Conservation (phyloP, 345 rosid genomes). For the Lepidium aucheri region DNA sequence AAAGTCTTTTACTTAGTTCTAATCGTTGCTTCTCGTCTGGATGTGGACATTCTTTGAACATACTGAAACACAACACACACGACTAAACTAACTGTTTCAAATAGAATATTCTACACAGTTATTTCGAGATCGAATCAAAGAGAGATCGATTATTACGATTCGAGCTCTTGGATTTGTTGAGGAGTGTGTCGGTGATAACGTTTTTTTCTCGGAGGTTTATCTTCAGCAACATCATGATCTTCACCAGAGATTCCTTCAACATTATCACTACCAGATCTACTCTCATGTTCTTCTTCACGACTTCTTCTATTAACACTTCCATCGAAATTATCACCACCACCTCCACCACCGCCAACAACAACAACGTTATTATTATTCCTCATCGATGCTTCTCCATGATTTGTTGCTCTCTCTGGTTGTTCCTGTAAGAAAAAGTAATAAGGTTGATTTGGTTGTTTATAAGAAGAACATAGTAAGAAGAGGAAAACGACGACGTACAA, state of each 20-base stretch:
- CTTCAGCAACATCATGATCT: slow-evolving; percentile 84
- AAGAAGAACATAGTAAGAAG: background rate
- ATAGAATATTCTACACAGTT: too few relatives aligned
- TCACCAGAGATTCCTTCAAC: slow-evolving; percentile 93
- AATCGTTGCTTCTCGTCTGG: slow-evolving; percentile 91
- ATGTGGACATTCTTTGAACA: slow-evolving; percentile 93
- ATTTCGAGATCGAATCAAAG: background rate
- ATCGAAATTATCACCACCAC: slow-evolving; percentile 35
- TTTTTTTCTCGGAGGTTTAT: slow-evolving; percentile 82
- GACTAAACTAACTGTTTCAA: background rate
- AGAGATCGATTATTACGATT: slow-evolving; percentile 42
- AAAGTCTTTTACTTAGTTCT: slow-evolving; percentile 73
- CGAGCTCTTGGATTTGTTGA: slow-evolving; percentile 99
- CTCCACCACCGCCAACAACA: too few relatives aligned
- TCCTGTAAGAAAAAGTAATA: too few relatives aligned
- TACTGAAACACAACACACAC: slow-evolving; percentile 9
- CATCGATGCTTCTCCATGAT: slow-evolving; percentile 29
- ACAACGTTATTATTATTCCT: slow-evolving; percentile 11
- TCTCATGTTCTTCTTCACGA: slow-evolving; percentile 55
- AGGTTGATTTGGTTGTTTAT: too few relatives aligned
- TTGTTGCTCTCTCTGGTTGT: slow-evolving; percentile 38
- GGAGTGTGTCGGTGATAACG: slow-evolving; percentile 99
- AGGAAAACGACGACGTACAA: slow-evolving; percentile 23
- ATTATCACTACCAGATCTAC: slow-evolving; percentile 99
- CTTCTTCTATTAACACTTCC: slow-evolving; percentile 35